These are phyloP conservation scores for Penicillium italicum DNA, from an alignment of 2,329 filamentous ascomycete genomes.

Conservation along the genomic window DNA sequence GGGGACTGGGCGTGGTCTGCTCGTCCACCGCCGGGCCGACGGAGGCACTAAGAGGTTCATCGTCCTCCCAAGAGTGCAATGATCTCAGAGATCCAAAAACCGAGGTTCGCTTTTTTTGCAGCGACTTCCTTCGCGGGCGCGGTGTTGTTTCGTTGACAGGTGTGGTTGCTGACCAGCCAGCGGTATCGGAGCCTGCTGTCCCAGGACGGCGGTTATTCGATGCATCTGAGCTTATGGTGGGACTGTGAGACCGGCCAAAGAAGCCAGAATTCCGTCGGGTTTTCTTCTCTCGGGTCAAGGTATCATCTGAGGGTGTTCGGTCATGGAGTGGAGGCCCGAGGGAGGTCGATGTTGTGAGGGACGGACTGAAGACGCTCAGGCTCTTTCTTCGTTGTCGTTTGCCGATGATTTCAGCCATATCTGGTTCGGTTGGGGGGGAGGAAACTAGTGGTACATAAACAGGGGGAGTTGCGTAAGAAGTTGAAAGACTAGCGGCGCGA, in stretches of 20 bases:
- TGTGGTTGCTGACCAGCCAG: slow-evolving; percentile 20
- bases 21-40: slow-evolving; percentile 50
- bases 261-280: slow-evolving; percentile 39
- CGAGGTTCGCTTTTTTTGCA: slow-evolving; percentile 51
- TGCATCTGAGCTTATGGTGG: slow-evolving; percentile 28
- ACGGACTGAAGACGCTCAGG: slow-evolving; percentile 33
- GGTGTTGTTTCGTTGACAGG: slow-evolving; percentile 26
- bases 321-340: slow-evolving; percentile 28
- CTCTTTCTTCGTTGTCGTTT: slow-evolving; percentile 39
- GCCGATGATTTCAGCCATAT: slow-evolving; percentile 32
- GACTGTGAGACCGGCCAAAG: slow-evolving; percentile 30
- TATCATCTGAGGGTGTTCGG: slow-evolving; percentile 39
- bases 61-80: slow-evolving; percentile 51
- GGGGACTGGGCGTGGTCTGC: slow-evolving; percentile 37
- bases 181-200: slow-evolving; percentile 28
- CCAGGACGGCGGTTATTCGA: slow-evolving; percentile 28
- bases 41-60: slow-evolving; percentile 51
- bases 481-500: slow-evolving; percentile 7
- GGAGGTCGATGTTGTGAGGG: slow-evolving; percentile 22
- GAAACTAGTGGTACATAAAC: slow-evolving; percentile 5
- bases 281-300: slow-evolving; percentile 33
- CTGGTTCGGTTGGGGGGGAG: slow-evolving; percentile 1
- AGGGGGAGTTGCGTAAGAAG: slow-evolving; percentile 2
- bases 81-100: slow-evolving; percentile 58
- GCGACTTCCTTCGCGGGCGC: slow-evolving; percentile 41